Base-by-base conservation (phyloP, 768 basidiomycete genomes). In the Crassisporium funariophilum region DNA sequence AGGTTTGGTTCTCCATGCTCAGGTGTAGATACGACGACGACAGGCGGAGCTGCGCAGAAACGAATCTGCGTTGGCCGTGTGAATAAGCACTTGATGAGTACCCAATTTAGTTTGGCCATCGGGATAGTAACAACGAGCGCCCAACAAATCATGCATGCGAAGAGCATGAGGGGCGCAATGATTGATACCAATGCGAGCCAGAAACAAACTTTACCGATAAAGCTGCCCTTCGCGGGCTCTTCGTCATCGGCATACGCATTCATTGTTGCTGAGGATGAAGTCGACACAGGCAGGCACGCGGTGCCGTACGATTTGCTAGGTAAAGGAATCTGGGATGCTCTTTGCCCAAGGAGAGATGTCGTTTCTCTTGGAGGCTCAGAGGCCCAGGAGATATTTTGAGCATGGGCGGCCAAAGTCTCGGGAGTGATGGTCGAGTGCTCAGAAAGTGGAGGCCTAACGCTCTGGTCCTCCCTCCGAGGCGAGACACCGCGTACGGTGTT, bases 21-120 rank as follows among this genome's bases (percentile, higher is more conserved):
- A 11, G 48, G 55, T 13, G 46, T 46, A 10, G 71, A 58, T 29
- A 87, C 74, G 38, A 87, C 79, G 9, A 91, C 78, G 4, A 82
- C 72, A 11, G 83, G 77, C 0, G 88, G 94, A 7, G 97, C 88
- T 3, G 93, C 82, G 55, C 94, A 94, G 73, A 99, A 98, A 44
- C 95, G 90, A 54, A 99, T 87, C 31, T 78, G 77, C 22, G 85
- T 84, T 0, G 97, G 94, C 50, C 86, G 84, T 43, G 76, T 67
- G 60, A 86, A 84, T 41, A 99, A 76, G 63, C 90, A 79, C 36
- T 85, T 83, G 61, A 98, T 77, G 35, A 99, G 78, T n/a, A 83
- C 91, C 95, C 95, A 98, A 56, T 85, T 91, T 41, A 99, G 78
- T 64, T 88, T 95, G 23, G 95, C 97, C 97, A 99, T 99, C 3